Base-by-base conservation (phyloP, 495 filamentous ascomycete species). In the Trichoderma parareesei region DNA sequence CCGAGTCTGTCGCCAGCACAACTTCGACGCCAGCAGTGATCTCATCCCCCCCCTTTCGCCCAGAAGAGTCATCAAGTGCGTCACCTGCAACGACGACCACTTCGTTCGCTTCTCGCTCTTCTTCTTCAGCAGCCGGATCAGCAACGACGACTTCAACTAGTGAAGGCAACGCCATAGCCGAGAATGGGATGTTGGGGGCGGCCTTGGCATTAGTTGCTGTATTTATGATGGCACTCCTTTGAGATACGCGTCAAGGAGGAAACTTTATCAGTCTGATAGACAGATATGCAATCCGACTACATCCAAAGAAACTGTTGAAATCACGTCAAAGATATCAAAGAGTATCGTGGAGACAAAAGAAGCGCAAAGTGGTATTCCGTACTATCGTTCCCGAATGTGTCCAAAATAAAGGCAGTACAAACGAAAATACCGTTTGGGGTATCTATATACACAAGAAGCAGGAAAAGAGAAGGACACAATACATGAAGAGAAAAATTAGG, bases 361-460 rank as follows among this genome's bases (percentile, higher is more conserved):
- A 41, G 40, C 27, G 53, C 53, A 35, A 57, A 57, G 33, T 57
- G 53, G 53, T 57, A 57, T 57, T 57, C 53, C 53, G 10, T 14
- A 33, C 8, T 57, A 57, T 57, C 27, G 35, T 55, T 57, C 18
- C 53, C 20, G 37, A 37, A 37, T 3, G 13, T 37, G 27, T 27
- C 33, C 20, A 35, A 13, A 57, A 35, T n/a, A 35, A 38, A 14
- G 13, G 40, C 40, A 33, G 37, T 14, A 5, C 9, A 57, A 57
- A 57, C 37, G 33, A 57, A 27, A 37, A 5, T 35, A 16, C 53
- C 53, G 27, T 27, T 11, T 20, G 8, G 46, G 46, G 46, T 49
- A 49, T 49, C 18, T 49, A 20, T 49, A 18, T 49, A 49, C 46
- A 49, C 4, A 49, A 57, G 53, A 57, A 48, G 27, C 27, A 27